phyloP scores from a whole-genome alignment of 768 basidiomycete species.

The Lactifluus subvellereus region DNA sequence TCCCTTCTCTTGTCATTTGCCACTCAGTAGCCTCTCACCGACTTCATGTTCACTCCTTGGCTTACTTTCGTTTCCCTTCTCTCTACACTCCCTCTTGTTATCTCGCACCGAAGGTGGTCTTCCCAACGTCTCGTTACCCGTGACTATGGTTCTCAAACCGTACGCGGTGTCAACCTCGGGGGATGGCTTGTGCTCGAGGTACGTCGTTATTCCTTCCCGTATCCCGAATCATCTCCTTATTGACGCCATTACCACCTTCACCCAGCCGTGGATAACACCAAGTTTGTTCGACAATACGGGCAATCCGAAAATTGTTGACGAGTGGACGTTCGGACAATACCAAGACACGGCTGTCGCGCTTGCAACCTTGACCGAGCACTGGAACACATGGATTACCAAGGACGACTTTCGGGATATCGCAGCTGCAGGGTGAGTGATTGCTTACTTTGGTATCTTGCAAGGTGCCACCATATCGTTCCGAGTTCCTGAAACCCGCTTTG shows the following conservation, averaged over 20 bases:
- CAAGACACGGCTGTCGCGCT: constrained; percentile 47
- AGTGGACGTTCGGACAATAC: constrained; percentile 69
- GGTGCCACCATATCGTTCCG: not conserved
- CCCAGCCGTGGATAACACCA: constrained; percentile 71
- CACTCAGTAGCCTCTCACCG: constrained; percentile 17
- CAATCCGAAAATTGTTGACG: constrained; percentile 54
- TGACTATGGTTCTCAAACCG: constrained; percentile 63
- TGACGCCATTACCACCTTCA: not conserved
- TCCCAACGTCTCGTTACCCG: constrained; percentile 33
- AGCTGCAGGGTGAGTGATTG: constrained; percentile 55
- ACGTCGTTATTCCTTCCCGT: constrained; percentile 18
- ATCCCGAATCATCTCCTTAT: not conserved
- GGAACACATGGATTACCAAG: constrained; percentile 83
- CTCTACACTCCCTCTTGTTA: constrained; percentile 31
- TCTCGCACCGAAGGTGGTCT: constrained; percentile 12
- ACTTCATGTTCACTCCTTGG: constrained; percentile 1
- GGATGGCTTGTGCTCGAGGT: constrained; percentile 56
- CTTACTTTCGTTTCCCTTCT: constrained; percentile 26
- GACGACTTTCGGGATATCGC: constrained; percentile 70
- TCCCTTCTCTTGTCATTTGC: constrained; percentile 16
- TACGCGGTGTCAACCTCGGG: constrained; percentile 82
- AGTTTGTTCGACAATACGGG: constrained; percentile 67
- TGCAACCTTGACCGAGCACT: constrained; percentile 56
- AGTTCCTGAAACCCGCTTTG: not conserved
- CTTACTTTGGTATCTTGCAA: not conserved